Evolutionary conservation across 495 filamentous ascomycete species (phyloP).

Genomic region (Pseudevernia furfuracea): DNA sequence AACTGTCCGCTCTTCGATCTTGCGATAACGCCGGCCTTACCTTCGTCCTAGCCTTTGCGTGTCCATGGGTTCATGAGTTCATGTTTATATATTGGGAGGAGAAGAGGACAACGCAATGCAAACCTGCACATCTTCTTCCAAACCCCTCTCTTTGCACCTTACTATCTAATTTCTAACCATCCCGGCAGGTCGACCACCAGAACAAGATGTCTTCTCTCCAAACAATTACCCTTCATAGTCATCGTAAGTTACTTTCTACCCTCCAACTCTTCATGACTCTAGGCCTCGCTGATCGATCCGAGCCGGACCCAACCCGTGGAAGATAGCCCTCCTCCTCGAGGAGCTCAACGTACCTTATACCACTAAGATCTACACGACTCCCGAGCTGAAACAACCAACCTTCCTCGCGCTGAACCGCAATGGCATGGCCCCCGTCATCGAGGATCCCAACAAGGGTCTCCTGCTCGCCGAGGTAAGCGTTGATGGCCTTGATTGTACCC

Average conservation of each 20-base stretch:
- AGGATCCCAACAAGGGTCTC: slow-evolving; percentile 51
- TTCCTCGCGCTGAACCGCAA: slow-evolving; percentile 54
- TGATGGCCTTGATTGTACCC: background rate
- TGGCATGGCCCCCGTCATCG: slow-evolving; percentile 51
- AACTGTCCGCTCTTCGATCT: background rate
- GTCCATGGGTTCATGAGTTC: too few relatives aligned
- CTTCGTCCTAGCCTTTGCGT: background rate
- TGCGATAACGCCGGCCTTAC: background rate
- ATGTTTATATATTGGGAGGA: background rate
- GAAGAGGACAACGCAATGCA: background rate
- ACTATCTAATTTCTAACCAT: too few relatives aligned
- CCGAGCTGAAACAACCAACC: slow-evolving; percentile 42
- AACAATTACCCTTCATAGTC: slow-evolving; percentile 10
- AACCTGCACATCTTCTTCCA: background rate
- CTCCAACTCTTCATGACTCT: background rate
- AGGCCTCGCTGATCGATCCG: background rate
- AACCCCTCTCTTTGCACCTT: background rate
- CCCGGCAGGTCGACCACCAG: background rate
- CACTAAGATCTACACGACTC: slow-evolving; percentile 29
- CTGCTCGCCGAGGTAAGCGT: slow-evolving; percentile 10
- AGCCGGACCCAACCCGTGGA: slow-evolving; percentile 40
- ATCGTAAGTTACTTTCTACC: background rate
- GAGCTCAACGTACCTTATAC: slow-evolving; percentile 30
- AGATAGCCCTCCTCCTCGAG: slow-evolving; percentile 47
- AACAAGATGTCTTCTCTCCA: slow-evolving; percentile 6